These are phyloP conservation scores for Fonsecaea pedrosoi DNA, from an alignment of 2,329 filamentous ascomycete species.

Conservation along the genomic window DNA sequence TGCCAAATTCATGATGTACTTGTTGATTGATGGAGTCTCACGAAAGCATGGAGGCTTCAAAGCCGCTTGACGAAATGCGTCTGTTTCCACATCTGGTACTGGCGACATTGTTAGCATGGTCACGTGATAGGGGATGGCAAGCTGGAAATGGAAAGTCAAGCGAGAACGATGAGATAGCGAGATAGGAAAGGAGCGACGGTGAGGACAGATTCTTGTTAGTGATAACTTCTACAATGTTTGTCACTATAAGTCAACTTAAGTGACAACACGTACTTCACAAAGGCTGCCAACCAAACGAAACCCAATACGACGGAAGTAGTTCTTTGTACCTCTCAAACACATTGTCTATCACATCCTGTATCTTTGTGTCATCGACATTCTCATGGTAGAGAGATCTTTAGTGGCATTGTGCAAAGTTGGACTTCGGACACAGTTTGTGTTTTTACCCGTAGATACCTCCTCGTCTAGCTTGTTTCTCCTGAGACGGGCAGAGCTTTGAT, in stretches of 20 bases:
- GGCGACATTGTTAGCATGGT: neutral
- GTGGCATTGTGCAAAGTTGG: no score
- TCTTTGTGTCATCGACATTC: neutral
- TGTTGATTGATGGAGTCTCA: conserved; percentile 7
- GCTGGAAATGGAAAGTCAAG: neutral
- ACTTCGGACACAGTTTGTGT: no score
- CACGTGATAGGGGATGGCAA: neutral
- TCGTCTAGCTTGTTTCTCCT: no score
- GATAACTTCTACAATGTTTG: neutral
- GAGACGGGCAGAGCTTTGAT: no score
- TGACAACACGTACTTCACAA: neutral
- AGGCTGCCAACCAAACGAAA: neutral
- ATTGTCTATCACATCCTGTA: neutral
- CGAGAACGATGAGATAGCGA: neutral
- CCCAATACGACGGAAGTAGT: neutral
- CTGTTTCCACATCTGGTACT: neutral
- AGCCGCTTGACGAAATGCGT: conserved; percentile 10
- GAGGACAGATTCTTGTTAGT: neutral
- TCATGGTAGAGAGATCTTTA: neutral
- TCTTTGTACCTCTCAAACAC: neutral
- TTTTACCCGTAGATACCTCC: no score
- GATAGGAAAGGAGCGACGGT: neutral
- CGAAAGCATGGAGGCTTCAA: conserved; percentile 8
- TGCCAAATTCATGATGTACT: conserved; percentile 69
- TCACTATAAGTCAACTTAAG: neutral